Conservation (phyloP, 495 filamentous ascomycete genomes). For the Penicillium alfredii region DNA sequence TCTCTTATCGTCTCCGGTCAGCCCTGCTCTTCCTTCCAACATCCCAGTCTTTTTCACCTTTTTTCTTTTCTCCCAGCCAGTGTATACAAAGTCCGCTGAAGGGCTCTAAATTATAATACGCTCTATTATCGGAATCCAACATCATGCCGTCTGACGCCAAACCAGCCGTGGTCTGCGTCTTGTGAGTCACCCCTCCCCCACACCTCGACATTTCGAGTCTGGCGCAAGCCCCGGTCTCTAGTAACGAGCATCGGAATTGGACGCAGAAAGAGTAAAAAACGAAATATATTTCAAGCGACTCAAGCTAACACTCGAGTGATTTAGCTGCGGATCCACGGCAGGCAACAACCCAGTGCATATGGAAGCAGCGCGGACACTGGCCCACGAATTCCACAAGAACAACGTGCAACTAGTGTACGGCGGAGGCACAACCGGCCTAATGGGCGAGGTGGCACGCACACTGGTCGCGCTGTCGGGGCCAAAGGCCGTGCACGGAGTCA, state of each 20-base stretch:
- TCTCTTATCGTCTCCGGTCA: neutral
- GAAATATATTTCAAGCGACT: too few species aligned
- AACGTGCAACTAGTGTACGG: conserved; percentile 85
- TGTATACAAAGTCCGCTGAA: too few species aligned
- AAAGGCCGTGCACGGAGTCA: conserved; percentile 82
- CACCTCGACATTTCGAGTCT: neutral
- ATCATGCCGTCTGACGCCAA: conserved; percentile 40
- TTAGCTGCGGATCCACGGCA: conserved; percentile 66
- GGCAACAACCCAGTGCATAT: conserved; percentile 65
- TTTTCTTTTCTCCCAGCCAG: neutral
- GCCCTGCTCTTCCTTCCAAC: too few species aligned
- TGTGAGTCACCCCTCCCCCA: conserved; percentile 49
- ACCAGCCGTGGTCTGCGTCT: conserved; percentile 66
- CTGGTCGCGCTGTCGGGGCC: conserved; percentile 83
- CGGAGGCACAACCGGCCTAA: conserved; percentile 87
- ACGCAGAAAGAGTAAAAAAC: too few species aligned
- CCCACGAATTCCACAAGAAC: conserved; percentile 61
- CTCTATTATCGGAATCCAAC: too few species aligned
- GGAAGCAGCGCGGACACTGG: conserved; percentile 73
- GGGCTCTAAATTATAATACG: conserved; percentile 15
- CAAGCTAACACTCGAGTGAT: conserved; percentile 8
- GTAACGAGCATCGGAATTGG: too few species aligned
- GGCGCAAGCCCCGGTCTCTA: too few species aligned
- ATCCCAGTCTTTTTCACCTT: neutral
- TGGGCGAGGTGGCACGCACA: conserved; percentile 86